Conservation (phyloP, 805 yeast species). For the Tetrapisispora taiwanensis region DNA sequence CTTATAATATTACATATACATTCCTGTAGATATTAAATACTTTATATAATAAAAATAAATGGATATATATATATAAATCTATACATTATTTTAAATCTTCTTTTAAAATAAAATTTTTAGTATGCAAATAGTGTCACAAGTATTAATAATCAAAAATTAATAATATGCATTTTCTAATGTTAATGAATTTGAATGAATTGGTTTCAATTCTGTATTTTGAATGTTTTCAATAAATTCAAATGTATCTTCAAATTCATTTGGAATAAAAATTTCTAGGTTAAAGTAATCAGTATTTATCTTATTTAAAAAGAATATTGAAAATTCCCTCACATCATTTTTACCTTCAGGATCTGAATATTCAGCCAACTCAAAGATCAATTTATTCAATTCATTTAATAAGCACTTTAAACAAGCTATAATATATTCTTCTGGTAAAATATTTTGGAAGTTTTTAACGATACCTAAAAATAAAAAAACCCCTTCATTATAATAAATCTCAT, state of each 20-base stretch:
- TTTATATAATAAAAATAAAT: too few relatives aligned
- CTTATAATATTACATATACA: neutral
- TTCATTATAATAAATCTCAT: too few relatives aligned
- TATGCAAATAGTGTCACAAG: too few relatives aligned
- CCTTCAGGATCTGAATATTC: neutral
- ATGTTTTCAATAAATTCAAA: neutral
- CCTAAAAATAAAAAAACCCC: neutral
- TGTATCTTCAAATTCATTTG: neutral
- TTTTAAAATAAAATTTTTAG: too few relatives aligned
- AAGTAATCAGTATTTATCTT: neutral
- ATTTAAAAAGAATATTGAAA: neutral
- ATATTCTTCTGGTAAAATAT: neutral
- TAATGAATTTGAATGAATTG: neutral
- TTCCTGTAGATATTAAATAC: constrained; percentile 1
- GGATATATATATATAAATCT: too few relatives aligned
- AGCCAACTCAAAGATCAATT: neutral
- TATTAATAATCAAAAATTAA: too few relatives aligned
- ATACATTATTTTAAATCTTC: neutral
- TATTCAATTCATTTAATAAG: neutral
- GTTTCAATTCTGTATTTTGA: neutral
- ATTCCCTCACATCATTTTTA: neutral
- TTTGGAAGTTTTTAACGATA: neutral
- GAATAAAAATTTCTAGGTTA: neutral
- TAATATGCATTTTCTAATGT: too few relatives aligned
- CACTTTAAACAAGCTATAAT: neutral